Evolutionary conservation across 306 rosid species (phyloP).

Genomic region (Vigna hirtella): DNA sequence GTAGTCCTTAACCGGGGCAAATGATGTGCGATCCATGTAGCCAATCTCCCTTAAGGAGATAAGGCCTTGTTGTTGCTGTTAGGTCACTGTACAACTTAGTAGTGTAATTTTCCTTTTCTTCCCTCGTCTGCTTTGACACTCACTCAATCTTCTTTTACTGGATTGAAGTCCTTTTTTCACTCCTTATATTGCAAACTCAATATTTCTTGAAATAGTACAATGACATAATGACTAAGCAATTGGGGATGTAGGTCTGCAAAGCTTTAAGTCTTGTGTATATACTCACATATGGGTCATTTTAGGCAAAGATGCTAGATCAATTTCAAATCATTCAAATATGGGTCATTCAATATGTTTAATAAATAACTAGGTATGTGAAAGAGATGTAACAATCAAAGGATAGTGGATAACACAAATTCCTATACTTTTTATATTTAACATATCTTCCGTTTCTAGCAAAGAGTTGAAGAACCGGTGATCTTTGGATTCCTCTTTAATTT

Average conservation of each 20-base stretch:
- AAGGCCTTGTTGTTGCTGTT: not conserved
- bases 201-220: conserved; percentile 27
- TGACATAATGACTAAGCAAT: not conserved
- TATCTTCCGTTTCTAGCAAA: conserved; percentile 1
- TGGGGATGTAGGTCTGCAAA: conserved; percentile 15
- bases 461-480: conserved; percentile 10
- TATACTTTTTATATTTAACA: not conserved
- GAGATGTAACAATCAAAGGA: conserved; percentile 28
- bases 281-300: not conserved
- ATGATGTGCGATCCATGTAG: not conserved
- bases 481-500: conserved; percentile 10
- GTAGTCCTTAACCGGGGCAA: not conserved
- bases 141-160: conserved; percentile 28
- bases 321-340: not conserved
- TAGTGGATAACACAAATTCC: not conserved
- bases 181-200: conserved; percentile 30
- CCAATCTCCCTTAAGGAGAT: too few relatives aligned
- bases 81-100: not conserved
- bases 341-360: conserved; percentile 1
- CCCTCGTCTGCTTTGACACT: conserved; percentile 11
- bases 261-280: not conserved
- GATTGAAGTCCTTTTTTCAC: conserved; percentile 10
- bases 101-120: not conserved
- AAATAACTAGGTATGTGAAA: conserved; percentile 14
- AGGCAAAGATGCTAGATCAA: conserved; percentile 21